Percentiles rank a stretch among this genome's conserved stretches.
Evolutionary conservation across 805 yeast genomes (phyloP).

Genomic region (Ogataea naganishii): DNA sequence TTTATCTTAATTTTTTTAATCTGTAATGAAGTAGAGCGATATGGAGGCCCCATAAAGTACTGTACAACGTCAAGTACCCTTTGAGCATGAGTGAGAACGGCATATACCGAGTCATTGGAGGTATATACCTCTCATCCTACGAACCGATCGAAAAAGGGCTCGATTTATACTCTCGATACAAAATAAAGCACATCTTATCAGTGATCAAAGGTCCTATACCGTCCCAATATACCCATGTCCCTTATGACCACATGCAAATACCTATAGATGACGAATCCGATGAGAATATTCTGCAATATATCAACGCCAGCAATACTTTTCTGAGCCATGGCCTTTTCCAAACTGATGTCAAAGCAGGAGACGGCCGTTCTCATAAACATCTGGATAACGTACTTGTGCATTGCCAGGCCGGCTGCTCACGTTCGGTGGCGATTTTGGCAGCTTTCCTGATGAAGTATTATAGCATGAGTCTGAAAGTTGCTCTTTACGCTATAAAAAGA

Average conservation of each 20-base stretch:
- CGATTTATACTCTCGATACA: slow-evolving; percentile 40
- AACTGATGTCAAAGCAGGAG: slow-evolving; percentile 16
- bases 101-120: slow-evolving; percentile 64
- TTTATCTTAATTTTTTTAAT: too few relatives aligned
- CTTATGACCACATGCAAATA: slow-evolving; percentile 49
- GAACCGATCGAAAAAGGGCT: slow-evolving; percentile 49
- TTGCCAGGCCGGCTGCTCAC: slow-evolving; percentile 43
- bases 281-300: slow-evolving; percentile 53
- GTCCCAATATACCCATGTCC: slow-evolving; percentile 30
- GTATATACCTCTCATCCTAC: slow-evolving; percentile 67
- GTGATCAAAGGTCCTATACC: slow-evolving; percentile 60
- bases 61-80: too few relatives aligned
- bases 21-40: too few relatives aligned
- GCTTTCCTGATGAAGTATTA: slow-evolving; percentile 46
- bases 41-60: too few relatives aligned
- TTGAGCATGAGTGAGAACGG: slow-evolving; percentile 4
- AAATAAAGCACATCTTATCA: slow-evolving; percentile 67
- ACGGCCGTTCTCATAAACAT: slow-evolving; percentile 24
- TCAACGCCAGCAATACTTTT: slow-evolving; percentile 56
- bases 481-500: slow-evolving; percentile 68
- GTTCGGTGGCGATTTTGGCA: slow-evolving; percentile 37
- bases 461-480: slow-evolving; percentile 47
- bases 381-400: slow-evolving; percentile 39
- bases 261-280: slow-evolving; percentile 66
- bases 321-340: slow-evolving; percentile 57